Conservation (phyloP, 164 flowering plant genomes). For the Kingdonia uniflora region DNA sequence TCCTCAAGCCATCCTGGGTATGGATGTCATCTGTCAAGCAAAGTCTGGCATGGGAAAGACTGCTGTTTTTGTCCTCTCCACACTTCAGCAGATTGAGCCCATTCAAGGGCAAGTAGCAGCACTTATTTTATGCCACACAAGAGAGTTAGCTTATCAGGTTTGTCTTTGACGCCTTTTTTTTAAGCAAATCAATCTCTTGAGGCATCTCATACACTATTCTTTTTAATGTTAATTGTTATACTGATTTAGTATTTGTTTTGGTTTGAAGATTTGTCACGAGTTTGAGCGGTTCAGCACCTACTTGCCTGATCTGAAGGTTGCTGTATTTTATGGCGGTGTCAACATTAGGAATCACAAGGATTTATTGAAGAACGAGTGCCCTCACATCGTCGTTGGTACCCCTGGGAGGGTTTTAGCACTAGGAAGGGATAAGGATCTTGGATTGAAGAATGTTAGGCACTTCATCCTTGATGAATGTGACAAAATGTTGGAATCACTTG, state of each 20-base stretch:
- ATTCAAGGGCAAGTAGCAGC: slow-evolving; percentile 96
- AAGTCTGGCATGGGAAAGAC: slow-evolving; percentile 99
- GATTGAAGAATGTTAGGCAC: slow-evolving; percentile 88
- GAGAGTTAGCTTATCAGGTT: slow-evolving; percentile 85
- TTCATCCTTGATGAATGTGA: slow-evolving; percentile 98
- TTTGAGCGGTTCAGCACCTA: slow-evolving; percentile 93
- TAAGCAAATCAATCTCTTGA: background rate
- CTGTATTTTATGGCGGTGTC: slow-evolving; percentile 97
- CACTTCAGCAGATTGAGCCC: slow-evolving; percentile 92
- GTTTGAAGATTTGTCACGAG: slow-evolving; percentile 84
- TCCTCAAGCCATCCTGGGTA: slow-evolving; percentile 96
- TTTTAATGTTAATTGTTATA: background rate
- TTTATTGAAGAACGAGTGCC: slow-evolving; percentile 86
- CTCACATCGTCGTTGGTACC: slow-evolving; percentile 96
- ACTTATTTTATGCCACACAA: slow-evolving; percentile 88
- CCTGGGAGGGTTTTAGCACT: slow-evolving; percentile 90
- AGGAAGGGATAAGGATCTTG: slow-evolving; percentile 80
- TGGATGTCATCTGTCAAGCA: slow-evolving; percentile 99
- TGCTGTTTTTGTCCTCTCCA: slow-evolving; percentile 90
- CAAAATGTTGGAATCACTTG: slow-evolving; percentile 98
- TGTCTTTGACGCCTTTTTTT: background rate
- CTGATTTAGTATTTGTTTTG: background rate
- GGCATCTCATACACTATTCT: background rate
- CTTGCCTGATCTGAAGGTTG: slow-evolving; percentile 78
- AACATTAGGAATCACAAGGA: slow-evolving; percentile 83